These are phyloP conservation scores for Irineochytrium annulatum DNA, from an alignment of 192 early-diverging fungal species.

Conservation along the genomic window DNA sequence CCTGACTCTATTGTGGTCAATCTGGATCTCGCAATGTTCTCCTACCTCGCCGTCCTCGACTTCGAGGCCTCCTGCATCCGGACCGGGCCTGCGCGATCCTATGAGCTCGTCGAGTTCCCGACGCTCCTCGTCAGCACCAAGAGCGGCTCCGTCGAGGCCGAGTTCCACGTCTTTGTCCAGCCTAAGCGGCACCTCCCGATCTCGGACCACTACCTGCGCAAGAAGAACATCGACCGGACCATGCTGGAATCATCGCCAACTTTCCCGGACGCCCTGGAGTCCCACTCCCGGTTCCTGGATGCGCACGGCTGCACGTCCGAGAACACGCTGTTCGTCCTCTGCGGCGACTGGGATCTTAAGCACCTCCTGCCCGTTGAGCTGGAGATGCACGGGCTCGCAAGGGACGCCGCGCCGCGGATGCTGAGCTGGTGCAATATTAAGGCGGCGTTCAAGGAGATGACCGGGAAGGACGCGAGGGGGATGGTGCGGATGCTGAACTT, in stretches of 20 bases:
- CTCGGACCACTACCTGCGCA: conserved; percentile 28
- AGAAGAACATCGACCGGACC: conserved; percentile 38
- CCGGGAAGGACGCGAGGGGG: conserved; percentile 12
- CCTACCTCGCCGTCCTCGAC: conserved; percentile 40
- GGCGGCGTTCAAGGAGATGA: conserved; percentile 23
- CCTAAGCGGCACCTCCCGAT: conserved; percentile 26
- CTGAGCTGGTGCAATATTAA: conserved; percentile 43
- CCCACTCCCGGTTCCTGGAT: conserved; percentile 22
- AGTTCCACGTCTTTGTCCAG: conserved; percentile 41
- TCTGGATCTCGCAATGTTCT: too few relatives aligned
- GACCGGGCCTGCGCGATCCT: background rate
- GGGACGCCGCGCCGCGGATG: conserved; percentile 16
- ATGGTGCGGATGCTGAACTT: conserved; percentile 54
- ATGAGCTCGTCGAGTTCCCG: conserved; percentile 49
- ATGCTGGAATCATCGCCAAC: conserved; percentile 30
- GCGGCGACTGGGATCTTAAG: conserved; percentile 47
- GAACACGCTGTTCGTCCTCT: conserved; percentile 36
- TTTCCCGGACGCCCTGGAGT: conserved; percentile 30
- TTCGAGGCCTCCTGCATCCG: conserved; percentile 43
- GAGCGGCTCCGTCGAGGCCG: conserved; percentile 13
- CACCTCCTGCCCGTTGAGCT: conserved; percentile 38
- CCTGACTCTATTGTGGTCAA: too few relatives aligned
- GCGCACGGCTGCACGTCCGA: conserved; percentile 10
- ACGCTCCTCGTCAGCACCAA: conserved; percentile 31
- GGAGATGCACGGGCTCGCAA: background rate